Conservation (phyloP, 2,329 filamentous ascomycete species). For the Sporothrix variecibatus region DNA sequence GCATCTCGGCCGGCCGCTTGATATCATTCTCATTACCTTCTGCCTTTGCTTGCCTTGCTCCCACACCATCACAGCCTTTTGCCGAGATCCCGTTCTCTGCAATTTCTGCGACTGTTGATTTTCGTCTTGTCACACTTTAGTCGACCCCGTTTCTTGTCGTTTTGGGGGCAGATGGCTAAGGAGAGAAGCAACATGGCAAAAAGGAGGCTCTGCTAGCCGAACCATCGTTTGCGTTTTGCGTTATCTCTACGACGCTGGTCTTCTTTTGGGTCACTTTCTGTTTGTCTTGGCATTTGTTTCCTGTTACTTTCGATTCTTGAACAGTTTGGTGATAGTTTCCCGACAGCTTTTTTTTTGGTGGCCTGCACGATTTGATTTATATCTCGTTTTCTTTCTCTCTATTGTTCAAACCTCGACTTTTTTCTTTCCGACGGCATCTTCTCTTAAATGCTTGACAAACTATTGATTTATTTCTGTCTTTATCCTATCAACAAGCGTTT, state of each 20-base stretch:
- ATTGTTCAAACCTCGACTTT: too few species aligned
- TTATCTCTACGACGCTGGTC: background rate
- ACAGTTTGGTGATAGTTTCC: too few species aligned
- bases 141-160: background rate
- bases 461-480: background rate
- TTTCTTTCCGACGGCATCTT: too few species aligned
- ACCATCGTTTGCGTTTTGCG: background rate
- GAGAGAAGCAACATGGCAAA: background rate
- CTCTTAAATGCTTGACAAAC: too few species aligned
- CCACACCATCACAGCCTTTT: background rate
- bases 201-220: background rate
- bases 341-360: too few species aligned
- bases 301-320: background rate
- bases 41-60: background rate
- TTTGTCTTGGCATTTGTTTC: background rate
- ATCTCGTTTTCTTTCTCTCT: too few species aligned
- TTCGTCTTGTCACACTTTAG: background rate
- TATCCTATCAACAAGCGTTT: too few species aligned
- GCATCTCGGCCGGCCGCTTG: background rate
- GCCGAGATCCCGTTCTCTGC: background rate
- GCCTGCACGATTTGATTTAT: background rate
- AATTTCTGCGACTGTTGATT: constrained; percentile 14
- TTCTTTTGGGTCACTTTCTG: background rate
- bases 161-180: background rate
- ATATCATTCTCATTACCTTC: background rate